phyloP scores from a whole-genome alignment of 2,329 filamentous ascomycete genomes.

The Dothistroma pini region DNA sequence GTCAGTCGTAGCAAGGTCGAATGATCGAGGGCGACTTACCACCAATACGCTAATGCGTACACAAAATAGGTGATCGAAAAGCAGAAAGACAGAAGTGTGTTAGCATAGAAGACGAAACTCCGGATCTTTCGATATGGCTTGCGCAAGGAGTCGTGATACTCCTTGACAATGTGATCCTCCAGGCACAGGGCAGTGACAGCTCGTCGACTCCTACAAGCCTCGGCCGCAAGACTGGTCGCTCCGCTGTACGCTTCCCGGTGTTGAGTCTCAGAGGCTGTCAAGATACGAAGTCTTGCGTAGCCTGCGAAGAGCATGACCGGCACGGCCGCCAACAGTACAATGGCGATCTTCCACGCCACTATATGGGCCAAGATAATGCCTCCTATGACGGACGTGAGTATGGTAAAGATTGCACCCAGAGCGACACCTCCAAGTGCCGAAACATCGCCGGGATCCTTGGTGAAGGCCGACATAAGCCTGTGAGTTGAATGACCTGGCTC shows the following conservation, averaged over 20 bases:
- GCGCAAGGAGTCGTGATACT: slow-evolving; percentile 38
- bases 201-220: slow-evolving; percentile 63
- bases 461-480: slow-evolving; percentile 45
- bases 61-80: slow-evolving; percentile 47
- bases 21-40: slow-evolving; percentile 28
- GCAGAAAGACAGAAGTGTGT: slow-evolving; percentile 43
- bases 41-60: slow-evolving; percentile 50
- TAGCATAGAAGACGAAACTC: slow-evolving; percentile 40
- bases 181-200: slow-evolving; percentile 50
- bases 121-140: slow-evolving; percentile 41
- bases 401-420: slow-evolving; percentile 49
- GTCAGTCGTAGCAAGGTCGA: neutral
- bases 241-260: slow-evolving; percentile 63
- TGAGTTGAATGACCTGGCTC: slow-evolving; percentile 42
- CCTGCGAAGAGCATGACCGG: slow-evolving; percentile 48
- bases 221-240: slow-evolving; percentile 62
- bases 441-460: slow-evolving; percentile 48
- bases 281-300: slow-evolving; percentile 45
- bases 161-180: slow-evolving; percentile 38
- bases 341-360: slow-evolving; percentile 51
- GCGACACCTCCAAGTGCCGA: slow-evolving; percentile 49
- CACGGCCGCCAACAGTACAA: slow-evolving; percentile 48
- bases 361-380: slow-evolving; percentile 48
- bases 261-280: slow-evolving; percentile 58
- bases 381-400: slow-evolving; percentile 45